phyloP scores from a whole-genome alignment of 139 green algal genomes.

The Monoraphidium neglectum region DNA sequence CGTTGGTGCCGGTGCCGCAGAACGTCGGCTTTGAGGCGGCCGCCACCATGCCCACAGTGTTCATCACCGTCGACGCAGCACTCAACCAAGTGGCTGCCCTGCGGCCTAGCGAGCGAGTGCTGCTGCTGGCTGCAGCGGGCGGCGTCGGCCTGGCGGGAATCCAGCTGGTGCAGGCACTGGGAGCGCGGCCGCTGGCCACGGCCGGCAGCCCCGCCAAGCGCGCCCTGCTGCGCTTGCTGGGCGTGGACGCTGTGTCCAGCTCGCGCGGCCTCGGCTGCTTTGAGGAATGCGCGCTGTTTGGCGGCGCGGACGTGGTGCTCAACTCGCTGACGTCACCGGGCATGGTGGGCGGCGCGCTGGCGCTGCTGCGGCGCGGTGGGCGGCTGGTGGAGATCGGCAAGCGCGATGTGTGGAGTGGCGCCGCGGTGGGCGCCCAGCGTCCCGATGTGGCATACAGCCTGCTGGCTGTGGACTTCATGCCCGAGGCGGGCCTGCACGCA shows the following conservation, averaged over 20 bases:
- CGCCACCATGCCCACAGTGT: slow-evolving; percentile 79
- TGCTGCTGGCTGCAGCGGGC: slow-evolving; percentile 80
- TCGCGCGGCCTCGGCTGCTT: slow-evolving; percentile 42
- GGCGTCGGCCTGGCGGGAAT: slow-evolving; percentile 80
- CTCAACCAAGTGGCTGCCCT: slow-evolving; percentile 53
- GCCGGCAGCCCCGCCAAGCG: slow-evolving; percentile 77
- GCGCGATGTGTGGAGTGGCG: slow-evolving; percentile 79
- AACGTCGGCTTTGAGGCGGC: slow-evolving; percentile 71
- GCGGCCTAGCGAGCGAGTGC: slow-evolving; percentile 45
- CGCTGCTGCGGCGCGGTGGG: slow-evolving; percentile 53
- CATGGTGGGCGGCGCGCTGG: slow-evolving; percentile 64
- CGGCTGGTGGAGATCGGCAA: slow-evolving; percentile 89
- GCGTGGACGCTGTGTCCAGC: slow-evolving; percentile 37
- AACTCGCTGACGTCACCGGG: slow-evolving; percentile 84
- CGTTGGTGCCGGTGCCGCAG: slow-evolving; percentile 67
- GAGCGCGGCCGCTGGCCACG: slow-evolving; percentile 54
- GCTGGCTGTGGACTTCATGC: slow-evolving; percentile 88
- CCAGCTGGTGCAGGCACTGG: slow-evolving; percentile 52
- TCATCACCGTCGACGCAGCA: slow-evolving; percentile 74
- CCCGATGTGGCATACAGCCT: slow-evolving; percentile 76
- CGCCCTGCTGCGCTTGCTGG: slow-evolving; percentile 56
- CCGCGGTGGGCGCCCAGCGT: slow-evolving; percentile 63
- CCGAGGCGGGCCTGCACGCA: slow-evolving; percentile 44
- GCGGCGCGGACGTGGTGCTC: slow-evolving; percentile 68
- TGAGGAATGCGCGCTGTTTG: slow-evolving; percentile 32